Evolutionary conservation across 352 stramenopile genomes (phyloP).

Genomic region (Pythium apleroticum): DNA sequence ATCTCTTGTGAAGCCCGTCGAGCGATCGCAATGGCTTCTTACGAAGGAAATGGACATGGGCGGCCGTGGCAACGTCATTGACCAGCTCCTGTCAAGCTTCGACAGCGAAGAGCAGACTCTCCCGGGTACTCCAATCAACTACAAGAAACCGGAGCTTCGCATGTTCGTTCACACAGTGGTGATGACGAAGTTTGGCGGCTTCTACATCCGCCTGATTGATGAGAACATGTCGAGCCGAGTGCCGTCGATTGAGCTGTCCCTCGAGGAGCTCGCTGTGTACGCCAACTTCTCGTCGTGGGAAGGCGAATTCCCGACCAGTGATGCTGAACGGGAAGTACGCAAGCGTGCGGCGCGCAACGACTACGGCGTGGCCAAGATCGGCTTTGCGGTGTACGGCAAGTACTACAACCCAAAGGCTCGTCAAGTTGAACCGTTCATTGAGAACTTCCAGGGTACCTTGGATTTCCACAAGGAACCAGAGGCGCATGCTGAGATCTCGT

Average conservation of each 20-base stretch:
- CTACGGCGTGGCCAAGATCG: conserved; percentile 72
- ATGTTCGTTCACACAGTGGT: conserved; percentile 81
- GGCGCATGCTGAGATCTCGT: conserved; percentile 61
- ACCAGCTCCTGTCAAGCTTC: conserved; percentile 75
- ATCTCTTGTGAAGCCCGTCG: conserved; percentile 59
- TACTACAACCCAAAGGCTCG: conserved; percentile 84
- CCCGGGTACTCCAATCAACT: neutral
- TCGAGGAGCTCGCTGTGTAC: conserved; percentile 79
- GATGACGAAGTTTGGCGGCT: conserved; percentile 82
- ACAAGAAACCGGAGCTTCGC: conserved; percentile 28
- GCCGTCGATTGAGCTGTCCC: conserved; percentile 74
- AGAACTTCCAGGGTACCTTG: conserved; percentile 81
- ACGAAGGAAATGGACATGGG: conserved; percentile 84
- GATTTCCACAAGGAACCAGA: conserved; percentile 78
- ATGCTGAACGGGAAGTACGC: conserved; percentile 40
- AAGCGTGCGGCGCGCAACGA: conserved; percentile 53
- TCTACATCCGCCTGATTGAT: conserved; percentile 86
- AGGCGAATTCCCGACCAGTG: conserved; percentile 28
- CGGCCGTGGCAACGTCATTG: conserved; percentile 65
- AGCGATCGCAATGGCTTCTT: conserved; percentile 72
- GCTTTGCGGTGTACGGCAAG: conserved; percentile 84
- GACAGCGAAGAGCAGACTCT: conserved; percentile 25
- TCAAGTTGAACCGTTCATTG: conserved; percentile 82
- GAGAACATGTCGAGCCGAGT: conserved; percentile 72
- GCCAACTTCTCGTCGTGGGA: conserved; percentile 76